Base-by-base conservation (phyloP, 805 yeast species). In the Metschnikowia reukaufii region DNA sequence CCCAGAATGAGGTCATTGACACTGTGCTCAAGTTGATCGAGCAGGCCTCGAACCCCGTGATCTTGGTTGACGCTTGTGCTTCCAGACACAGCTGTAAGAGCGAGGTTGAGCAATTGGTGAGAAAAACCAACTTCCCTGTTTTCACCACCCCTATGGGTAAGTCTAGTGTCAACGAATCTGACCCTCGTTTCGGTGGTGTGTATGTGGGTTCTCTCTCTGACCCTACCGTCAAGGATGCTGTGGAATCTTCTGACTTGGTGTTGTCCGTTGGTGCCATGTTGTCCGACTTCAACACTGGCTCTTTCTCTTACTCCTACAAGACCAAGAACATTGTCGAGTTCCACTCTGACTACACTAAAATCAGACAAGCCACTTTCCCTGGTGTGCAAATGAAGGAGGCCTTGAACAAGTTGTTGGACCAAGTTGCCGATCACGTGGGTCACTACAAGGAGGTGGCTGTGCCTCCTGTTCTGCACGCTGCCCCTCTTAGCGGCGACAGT, bases 101-200 rank as follows among this genome's bases (percentile, higher is more conserved):
- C n/a, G 88, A 83, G 66, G 84, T 86, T 50, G 72, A 69, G 51
- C 68, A 75, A 57, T 76, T 88, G 63, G 83, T 84, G 42, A 78
- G 79, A 47, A 64, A 71, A 49, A 86, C 95, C 41, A 81, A 84
- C 65, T 87, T 82, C 82, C 92, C 94, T 38, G 84, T 85, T 40
- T 88, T 81, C 67, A 84, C 84, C 47, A 88, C 96, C 44, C 96
- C 96, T 59, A 86, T 88, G 94, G 96, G 96, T 69, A 88, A 88
- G 69, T 85, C 89, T 50, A 74, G 81, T 20, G 80, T 87, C 57
- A 82, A 85, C 67, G 96, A 88, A 70, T 64, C 67, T 45, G 69
- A 70, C 48, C 66, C 65, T 29, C 49, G 59, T 31, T 88, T 80
- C 68, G 89, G 88, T 57, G 96, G 96, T 68, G 88, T 84, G 48